Evolutionary conservation across 164 flowering plant genomes (phyloP).

Genomic region (Nelumbo lutea): DNA sequence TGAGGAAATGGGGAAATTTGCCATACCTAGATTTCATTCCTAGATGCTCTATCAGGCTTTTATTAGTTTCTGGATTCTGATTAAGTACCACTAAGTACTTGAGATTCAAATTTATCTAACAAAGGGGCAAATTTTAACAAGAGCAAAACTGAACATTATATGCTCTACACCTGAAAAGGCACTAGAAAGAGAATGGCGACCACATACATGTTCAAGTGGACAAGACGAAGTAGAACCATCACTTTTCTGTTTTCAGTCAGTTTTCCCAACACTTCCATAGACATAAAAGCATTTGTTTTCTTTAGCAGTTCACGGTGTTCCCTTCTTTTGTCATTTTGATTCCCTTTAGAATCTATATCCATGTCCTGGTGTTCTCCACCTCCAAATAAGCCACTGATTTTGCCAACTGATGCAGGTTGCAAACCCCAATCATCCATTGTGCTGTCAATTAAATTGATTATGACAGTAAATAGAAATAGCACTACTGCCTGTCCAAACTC

Average conservation of each 20-base stretch:
- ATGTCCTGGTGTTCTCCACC: slow-evolving; percentile 29
- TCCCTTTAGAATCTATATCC: slow-evolving; percentile 47
- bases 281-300: slow-evolving; percentile 45
- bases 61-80: no score
- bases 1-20: no score
- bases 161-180: neutral
- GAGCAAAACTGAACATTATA: neutral
- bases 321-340: slow-evolving; percentile 26
- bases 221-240: slow-evolving; percentile 46
- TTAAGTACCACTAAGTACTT: no score
- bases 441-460: slow-evolving; percentile 56
- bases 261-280: slow-evolving; percentile 58
- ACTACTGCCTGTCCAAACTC: slow-evolving; percentile 64
- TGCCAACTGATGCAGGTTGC: slow-evolving; percentile 30
- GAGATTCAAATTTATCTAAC: neutral
- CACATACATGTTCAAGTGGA: slow-evolving; percentile 52
- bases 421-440: slow-evolving; percentile 71
- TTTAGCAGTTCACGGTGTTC: slow-evolving; percentile 46
- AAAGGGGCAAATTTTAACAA: neutral
- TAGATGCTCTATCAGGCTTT: neutral
- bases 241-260: slow-evolving; percentile 50
- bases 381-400: slow-evolving; percentile 26
- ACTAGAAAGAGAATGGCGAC: neutral
- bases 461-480: slow-evolving; percentile 45
- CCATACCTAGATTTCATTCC: neutral